Evolutionary conservation across 352 stramenopile genomes (phyloP).

Genomic region (Aphanomyces astaci): DNA sequence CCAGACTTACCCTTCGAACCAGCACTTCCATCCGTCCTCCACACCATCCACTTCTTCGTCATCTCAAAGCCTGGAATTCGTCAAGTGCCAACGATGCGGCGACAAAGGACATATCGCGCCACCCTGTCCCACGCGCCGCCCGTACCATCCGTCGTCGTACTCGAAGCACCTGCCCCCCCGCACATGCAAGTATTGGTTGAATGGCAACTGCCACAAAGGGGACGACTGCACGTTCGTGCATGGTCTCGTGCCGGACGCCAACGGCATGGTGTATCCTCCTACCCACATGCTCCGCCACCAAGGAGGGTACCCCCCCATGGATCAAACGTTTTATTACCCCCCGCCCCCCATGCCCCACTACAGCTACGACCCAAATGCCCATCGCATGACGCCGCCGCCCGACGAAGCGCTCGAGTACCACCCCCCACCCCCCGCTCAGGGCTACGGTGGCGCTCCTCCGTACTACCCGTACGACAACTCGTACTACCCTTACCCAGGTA

Average conservation of each 20-base stretch:
- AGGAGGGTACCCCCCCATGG: background rate
- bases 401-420: background rate
- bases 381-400: background rate
- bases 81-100: conserved; percentile 20
- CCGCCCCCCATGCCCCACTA: conserved; percentile 11
- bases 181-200: conserved; percentile 21
- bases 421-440: too few species aligned
- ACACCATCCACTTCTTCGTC: background rate
- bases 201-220: conserved; percentile 18
- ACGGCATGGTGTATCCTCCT: background rate
- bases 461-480: background rate
- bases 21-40: background rate
- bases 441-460: background rate
- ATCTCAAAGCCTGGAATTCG: background rate
- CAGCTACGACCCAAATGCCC: background rate
- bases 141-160: background rate
- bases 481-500: background rate
- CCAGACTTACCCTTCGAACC: background rate
- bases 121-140: background rate
- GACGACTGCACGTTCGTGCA: conserved; percentile 20
- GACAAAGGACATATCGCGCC: conserved; percentile 12
- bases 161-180: conserved; percentile 3
- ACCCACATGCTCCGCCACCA: background rate
- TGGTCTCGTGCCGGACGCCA: conserved; percentile 3
- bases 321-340: conserved; percentile 10